Percentiles rank a stretch among this genome's conserved stretches.
phyloP scores from a whole-genome alignment of 306 rosid genomes.

The Fagus sylvatica region DNA sequence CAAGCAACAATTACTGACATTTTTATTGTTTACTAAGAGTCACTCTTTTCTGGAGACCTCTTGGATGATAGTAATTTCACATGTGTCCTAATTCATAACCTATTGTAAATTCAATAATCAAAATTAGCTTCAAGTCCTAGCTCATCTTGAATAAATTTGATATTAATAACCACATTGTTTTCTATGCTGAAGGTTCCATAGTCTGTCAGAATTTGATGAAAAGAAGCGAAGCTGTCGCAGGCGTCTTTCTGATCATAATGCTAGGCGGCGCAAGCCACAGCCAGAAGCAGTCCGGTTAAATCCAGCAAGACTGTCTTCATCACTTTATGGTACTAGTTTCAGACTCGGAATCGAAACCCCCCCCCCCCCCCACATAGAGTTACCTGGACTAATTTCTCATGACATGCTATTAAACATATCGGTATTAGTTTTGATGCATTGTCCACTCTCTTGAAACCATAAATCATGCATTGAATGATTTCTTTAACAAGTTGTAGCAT shows the following conservation, averaged over 20 bases:
- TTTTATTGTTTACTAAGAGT: not conserved
- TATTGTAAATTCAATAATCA: slow-evolving; percentile 4
- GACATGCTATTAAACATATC: not conserved
- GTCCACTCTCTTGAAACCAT: not conserved
- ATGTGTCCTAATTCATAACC: not conserved
- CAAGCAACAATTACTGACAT: slow-evolving; percentile 2
- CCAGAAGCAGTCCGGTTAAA: slow-evolving; percentile 49
- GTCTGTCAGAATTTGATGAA: slow-evolving; percentile 79
- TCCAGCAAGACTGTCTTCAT: slow-evolving; percentile 56
- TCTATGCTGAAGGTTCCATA: slow-evolving; percentile 73
- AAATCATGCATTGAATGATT: not conserved
- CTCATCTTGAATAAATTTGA: slow-evolving; percentile 14
- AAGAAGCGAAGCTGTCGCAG: slow-evolving; percentile 91
- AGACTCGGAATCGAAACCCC: not conserved
- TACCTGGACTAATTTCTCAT: not conserved
- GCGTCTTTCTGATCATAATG: slow-evolving; percentile 95
- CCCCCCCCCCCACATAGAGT: not conserved
- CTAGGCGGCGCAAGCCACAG: slow-evolving; percentile 95
- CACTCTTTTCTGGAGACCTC: not conserved
- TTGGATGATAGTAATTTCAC: not conserved
- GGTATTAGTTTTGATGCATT: not conserved
- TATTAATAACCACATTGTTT: slow-evolving; percentile 27
- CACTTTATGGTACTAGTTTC: slow-evolving; percentile 47
- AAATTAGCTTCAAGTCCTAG: slow-evolving; percentile 18
- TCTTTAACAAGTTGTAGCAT: not conserved